These are phyloP conservation scores for Lycium ferocissimum DNA, from an alignment of 257 asterid genomes.

Conservation along the genomic window DNA sequence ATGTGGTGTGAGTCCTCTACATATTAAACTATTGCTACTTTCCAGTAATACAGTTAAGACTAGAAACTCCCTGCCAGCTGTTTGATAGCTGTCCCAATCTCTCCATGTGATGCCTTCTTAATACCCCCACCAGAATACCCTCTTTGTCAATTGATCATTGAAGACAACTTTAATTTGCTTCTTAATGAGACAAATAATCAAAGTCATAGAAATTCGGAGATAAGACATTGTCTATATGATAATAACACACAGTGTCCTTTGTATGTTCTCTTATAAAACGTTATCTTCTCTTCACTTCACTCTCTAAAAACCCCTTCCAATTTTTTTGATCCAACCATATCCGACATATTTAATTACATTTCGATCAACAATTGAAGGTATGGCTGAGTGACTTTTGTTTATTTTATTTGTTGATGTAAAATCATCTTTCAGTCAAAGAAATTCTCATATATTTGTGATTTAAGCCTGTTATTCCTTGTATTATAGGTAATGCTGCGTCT, in stretches of 20 bases:
- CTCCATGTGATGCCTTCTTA: constrained; percentile 73
- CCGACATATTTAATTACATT: neutral
- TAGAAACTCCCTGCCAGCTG: constrained; percentile 75
- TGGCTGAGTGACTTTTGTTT: neutral
- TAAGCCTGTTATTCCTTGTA: no score
- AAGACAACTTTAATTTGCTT: neutral
- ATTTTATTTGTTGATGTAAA: neutral
- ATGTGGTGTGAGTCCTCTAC: constrained; percentile 79
- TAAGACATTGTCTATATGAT: neutral
- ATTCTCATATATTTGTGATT: neutral
- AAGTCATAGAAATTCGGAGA: neutral
- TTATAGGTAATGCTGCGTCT: no score
- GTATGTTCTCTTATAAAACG: neutral
- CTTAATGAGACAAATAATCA: constrained; percentile 19
- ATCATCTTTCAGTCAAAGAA: no score
- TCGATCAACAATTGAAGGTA: neutral
- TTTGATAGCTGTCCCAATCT: constrained; percentile 80
- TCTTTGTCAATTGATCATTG: constrained; percentile 15
- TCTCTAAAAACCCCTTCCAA: no score
- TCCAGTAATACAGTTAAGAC: constrained; percentile 77
- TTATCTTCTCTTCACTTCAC: neutral
- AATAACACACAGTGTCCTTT: neutral
- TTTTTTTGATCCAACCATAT: neutral
- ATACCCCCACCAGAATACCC: neutral
- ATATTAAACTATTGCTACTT: constrained; percentile 52